Conservation (phyloP, 306 rosid species). For the Parietaria judaica region DNA sequence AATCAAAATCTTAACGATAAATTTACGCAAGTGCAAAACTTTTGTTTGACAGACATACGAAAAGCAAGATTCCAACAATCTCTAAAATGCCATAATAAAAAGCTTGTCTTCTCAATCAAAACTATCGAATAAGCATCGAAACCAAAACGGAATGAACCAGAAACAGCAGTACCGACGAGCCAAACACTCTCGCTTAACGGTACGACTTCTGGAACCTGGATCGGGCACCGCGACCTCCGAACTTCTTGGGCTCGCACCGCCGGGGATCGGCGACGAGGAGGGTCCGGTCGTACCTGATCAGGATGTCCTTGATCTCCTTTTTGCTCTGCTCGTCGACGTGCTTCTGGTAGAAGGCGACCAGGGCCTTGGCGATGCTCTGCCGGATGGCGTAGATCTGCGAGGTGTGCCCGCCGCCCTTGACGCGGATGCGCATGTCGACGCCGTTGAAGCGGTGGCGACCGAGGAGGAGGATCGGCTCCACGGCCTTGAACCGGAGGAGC, state of each 20-base stretch:
- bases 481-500: slow-evolving; percentile 45
- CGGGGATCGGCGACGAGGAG: slow-evolving; percentile 44
- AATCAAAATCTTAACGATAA: too few relatives aligned
- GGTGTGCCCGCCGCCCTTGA: slow-evolving; percentile 45
- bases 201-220: slow-evolving; percentile 53
- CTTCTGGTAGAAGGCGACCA: slow-evolving; percentile 44
- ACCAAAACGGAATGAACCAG: background rate
- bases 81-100: background rate
- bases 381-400: slow-evolving; percentile 54
- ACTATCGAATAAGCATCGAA: background rate
- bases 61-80: background rate
- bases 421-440: slow-evolving; percentile 47
- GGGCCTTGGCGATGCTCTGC: slow-evolving; percentile 52
- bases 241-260: slow-evolving; percentile 58
- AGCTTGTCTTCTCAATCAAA: background rate
- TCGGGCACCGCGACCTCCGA: slow-evolving; percentile 51
- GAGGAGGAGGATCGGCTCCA: slow-evolving; percentile 41
- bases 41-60: too few relatives aligned
- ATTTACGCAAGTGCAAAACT: too few relatives aligned
- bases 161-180: background rate
- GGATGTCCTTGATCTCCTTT: slow-evolving; percentile 47
- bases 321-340: slow-evolving; percentile 47
- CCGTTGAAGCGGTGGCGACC: slow-evolving; percentile 42
- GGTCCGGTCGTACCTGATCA: slow-evolving; percentile 37
- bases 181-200: slow-evolving; percentile 22